phyloP scores from a whole-genome alignment of 768 basidiomycete genomes.

The Russula abietina region DNA sequence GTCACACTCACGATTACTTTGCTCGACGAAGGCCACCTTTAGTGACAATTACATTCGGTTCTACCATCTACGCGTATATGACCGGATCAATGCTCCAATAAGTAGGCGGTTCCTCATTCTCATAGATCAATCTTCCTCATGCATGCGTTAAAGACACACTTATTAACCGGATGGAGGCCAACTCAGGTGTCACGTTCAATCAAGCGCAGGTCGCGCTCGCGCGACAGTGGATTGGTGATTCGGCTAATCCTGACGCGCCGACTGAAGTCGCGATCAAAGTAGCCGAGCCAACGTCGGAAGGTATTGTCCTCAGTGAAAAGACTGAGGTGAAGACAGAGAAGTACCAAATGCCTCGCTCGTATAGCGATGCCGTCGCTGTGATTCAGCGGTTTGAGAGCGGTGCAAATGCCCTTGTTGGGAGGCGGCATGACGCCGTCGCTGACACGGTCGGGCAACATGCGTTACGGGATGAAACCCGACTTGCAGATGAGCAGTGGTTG shows the following conservation, averaged over 20 bases:
- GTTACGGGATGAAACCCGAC: slow-evolving; percentile 50
- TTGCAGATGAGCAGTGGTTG: slow-evolving; percentile 78
- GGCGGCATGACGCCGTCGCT: slow-evolving; percentile 57
- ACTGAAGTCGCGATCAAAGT: slow-evolving; percentile 54
- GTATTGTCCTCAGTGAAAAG: slow-evolving; percentile 49
- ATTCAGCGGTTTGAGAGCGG: slow-evolving; percentile 68
- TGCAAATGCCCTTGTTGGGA: slow-evolving; percentile 38
- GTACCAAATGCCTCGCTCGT: slow-evolving; percentile 58
- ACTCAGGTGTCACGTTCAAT: slow-evolving; percentile 73
- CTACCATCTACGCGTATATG: slow-evolving; percentile 89
- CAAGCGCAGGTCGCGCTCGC: slow-evolving; percentile 84
- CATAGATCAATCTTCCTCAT: not conserved
- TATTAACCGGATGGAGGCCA: slow-evolving; percentile 65
- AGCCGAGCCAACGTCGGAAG: slow-evolving; percentile 45
- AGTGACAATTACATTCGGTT: slow-evolving; percentile 85
- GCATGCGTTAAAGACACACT: slow-evolving; percentile 33
- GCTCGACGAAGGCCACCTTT: not conserved
- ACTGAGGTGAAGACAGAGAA: slow-evolving; percentile 49
- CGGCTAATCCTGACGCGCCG: slow-evolving; percentile 34
- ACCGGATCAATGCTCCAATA: slow-evolving; percentile 77
- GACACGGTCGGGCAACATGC: slow-evolving; percentile 82
- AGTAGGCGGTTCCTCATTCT: slow-evolving; percentile 34
- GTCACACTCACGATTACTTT: not conserved
- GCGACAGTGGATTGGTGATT: slow-evolving; percentile 61
- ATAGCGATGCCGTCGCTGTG: slow-evolving; percentile 62